These are phyloP conservation scores for Apostasia ramifera DNA, from an alignment of 106 monocot genomes.

Conservation along the genomic window DNA sequence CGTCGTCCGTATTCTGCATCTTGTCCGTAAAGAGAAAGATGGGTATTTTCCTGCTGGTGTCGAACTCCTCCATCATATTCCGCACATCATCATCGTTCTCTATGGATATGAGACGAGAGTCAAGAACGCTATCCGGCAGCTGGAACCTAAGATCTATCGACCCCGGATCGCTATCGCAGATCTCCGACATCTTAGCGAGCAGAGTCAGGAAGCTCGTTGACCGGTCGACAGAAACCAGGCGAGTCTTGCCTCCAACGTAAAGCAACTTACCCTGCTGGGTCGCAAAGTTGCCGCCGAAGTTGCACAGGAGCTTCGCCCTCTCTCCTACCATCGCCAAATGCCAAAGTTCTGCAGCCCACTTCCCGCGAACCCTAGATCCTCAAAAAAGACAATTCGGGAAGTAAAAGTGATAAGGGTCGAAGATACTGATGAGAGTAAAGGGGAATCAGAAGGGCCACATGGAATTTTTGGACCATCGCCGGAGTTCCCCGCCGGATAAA, in stretches of 20 bases:
- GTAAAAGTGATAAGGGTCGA: not conserved
- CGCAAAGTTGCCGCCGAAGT: conserved; percentile 43
- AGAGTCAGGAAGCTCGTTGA: conserved; percentile 36
- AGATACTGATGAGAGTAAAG: not conserved
- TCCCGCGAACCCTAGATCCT: not conserved
- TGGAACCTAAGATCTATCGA: conserved; percentile 29
- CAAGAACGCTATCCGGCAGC: conserved; percentile 32
- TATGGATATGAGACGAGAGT: conserved; percentile 30
- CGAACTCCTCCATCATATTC: conserved; percentile 61
- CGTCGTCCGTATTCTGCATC: conserved; percentile 4
- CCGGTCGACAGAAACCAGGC: conserved; percentile 40
- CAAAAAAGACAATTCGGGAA: not conserved
- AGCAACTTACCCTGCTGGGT: conserved; percentile 22
- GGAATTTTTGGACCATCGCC: not conserved
- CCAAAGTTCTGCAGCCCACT: too few species aligned
- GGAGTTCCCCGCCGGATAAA: not conserved
- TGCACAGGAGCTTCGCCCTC: conserved; percentile 51
- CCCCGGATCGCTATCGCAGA: conserved; percentile 29
- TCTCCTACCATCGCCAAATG: conserved; percentile 16
- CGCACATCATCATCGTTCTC: conserved; percentile 39
- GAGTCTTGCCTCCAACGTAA: conserved; percentile 43
- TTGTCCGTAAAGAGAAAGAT: conserved; percentile 35
- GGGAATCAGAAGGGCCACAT: not conserved
- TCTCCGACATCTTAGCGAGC: conserved; percentile 42
- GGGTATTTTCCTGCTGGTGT: conserved; percentile 25